A percentile compares a stretch with the other conserved stretches of the same genome.
Conservation (phyloP, 73 alveolate species). For the Tetrahymena thermophila region DNA sequence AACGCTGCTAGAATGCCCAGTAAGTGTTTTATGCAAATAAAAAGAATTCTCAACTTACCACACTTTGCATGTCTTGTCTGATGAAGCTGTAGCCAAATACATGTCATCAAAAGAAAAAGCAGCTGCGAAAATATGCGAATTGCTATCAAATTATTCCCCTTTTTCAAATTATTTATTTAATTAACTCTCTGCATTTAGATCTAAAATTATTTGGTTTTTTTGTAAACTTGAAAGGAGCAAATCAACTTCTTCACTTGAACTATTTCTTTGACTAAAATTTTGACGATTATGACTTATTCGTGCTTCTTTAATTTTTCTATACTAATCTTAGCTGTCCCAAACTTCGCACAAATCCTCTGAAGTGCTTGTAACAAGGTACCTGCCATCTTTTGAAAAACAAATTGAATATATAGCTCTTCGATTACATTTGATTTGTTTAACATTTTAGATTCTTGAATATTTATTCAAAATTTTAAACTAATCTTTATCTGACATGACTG, state of each 20-base stretch:
- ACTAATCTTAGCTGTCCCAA: not conserved
- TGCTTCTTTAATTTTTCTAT: not conserved
- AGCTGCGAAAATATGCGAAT: not conserved
- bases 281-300: not conserved
- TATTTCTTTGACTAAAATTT: not conserved
- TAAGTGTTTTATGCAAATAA: not conserved
- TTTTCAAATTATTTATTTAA: not conserved
- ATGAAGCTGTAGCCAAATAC: not conserved
- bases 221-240: not conserved
- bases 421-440: not conserved
- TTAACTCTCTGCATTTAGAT: not conserved
- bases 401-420: not conserved
- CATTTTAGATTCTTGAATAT: not conserved
- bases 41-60: not conserved
- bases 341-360: not conserved
- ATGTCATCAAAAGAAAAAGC: not conserved
- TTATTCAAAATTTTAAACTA: not conserved
- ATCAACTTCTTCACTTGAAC: not conserved
- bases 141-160: not conserved
- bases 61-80: not conserved
- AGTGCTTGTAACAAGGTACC: not conserved
- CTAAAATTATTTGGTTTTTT: not conserved
- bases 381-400: not conserved
- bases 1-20: not conserved
- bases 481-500: not conserved